Conservation (phyloP, 176 grass and related monocot species). For the Pontederia crassipes region DNA sequence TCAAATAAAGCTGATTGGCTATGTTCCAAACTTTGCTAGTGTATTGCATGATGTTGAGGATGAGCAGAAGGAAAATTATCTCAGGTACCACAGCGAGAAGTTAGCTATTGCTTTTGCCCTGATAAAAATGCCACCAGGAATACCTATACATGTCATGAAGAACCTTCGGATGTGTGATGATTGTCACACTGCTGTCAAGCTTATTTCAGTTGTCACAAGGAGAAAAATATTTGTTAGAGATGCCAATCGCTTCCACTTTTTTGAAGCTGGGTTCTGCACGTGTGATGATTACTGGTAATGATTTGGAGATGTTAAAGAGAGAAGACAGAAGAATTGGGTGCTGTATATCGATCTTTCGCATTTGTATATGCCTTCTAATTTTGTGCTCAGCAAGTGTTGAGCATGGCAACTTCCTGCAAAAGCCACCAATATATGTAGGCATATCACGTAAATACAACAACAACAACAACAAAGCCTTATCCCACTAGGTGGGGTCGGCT, state of each 20-base stretch:
- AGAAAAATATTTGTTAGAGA: constrained; percentile 66
- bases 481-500: no score
- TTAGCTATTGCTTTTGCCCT: constrained; percentile 55
- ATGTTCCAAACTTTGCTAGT: constrained; percentile 44
- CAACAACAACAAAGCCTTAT: no score
- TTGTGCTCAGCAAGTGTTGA: no score
- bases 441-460: no score
- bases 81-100: constrained; percentile 76
- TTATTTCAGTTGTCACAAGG: constrained; percentile 43
- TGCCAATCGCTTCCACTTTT: constrained; percentile 55
- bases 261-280: constrained; percentile 53
- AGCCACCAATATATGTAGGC: no score
- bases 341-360: no score
- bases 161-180: constrained; percentile 73
- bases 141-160: constrained; percentile 55
- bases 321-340: no score
- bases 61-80: constrained; percentile 69
- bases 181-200: constrained; percentile 62
- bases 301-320: no score
- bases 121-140: constrained; percentile 32
- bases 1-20: constrained; percentile 60
- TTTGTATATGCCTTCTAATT: no score
- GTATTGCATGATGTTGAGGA: constrained; percentile 70
- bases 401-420: no score
- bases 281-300: constrained; percentile 74